phyloP scores from a whole-genome alignment of 2,329 filamentous ascomycete species.

The Arthrobotrys pseudoclavata region DNA sequence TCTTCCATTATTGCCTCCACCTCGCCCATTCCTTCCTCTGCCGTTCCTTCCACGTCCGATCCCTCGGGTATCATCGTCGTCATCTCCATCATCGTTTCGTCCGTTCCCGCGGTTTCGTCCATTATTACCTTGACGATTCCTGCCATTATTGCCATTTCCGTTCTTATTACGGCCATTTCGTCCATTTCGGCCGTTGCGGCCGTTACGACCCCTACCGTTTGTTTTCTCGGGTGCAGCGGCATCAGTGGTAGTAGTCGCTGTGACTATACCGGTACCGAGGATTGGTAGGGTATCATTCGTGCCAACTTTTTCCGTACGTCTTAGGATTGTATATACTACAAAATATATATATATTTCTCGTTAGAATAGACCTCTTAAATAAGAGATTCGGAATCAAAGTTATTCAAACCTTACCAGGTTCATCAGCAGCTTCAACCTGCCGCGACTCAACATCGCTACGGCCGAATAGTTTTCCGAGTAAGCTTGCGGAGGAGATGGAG shows the following conservation, averaged over 20 bases:
- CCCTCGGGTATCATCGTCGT: not conserved
- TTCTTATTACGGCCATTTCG: slow-evolving; percentile 8
- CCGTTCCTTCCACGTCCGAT: slow-evolving; percentile 9
- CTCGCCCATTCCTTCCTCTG: not conserved
- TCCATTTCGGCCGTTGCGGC: slow-evolving; percentile 9
- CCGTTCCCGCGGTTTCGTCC: not conserved
- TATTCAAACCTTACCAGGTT: slow-evolving; percentile 38
- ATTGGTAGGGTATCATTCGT: slow-evolving; percentile 33
- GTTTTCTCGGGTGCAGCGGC: slow-evolving; percentile 25
- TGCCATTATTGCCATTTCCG: slow-evolving; percentile 1
- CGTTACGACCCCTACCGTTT: slow-evolving; percentile 22
- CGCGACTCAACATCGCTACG: slow-evolving; percentile 43
- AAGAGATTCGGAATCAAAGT: not conserved
- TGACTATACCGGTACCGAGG: slow-evolving; percentile 18
- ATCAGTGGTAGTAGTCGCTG: slow-evolving; percentile 2
- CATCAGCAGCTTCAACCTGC: slow-evolving; percentile 38
- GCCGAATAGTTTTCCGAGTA: slow-evolving; percentile 40
- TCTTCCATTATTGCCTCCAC: not conserved
- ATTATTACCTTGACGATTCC: not conserved
- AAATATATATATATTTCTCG: not conserved
- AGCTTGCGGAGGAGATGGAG: slow-evolving; percentile 41
- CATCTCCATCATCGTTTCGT: slow-evolving; percentile 2
- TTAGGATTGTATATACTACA: slow-evolving; percentile 32
- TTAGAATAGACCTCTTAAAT: too few relatives aligned
- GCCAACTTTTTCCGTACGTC: slow-evolving; percentile 15